A percentile compares a stretch with the other conserved stretches of the same genome.
phyloP scores from a whole-genome alignment of 257 asterid genomes.

The Solanum sejunctum region DNA sequence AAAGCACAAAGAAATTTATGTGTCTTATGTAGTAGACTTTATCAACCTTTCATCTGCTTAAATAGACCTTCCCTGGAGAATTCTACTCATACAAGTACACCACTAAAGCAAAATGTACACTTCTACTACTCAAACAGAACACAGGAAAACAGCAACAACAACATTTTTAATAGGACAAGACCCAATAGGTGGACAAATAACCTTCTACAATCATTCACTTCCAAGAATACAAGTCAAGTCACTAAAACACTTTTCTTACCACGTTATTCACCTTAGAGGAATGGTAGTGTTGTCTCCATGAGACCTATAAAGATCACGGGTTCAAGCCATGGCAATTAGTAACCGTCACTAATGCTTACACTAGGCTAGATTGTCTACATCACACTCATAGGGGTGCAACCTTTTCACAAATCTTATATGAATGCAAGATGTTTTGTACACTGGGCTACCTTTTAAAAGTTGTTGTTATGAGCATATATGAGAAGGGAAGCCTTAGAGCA shows the following conservation, averaged over 20 bases:
- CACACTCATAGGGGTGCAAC: too few species aligned
- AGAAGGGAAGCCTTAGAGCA: not conserved
- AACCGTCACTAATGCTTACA: too few species aligned
- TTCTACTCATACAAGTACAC: not conserved
- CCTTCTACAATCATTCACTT: not conserved
- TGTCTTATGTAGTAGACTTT: not conserved
- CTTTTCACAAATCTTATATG: too few species aligned
- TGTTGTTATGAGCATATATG: not conserved
- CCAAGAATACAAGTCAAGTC: not conserved
- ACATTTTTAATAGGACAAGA: not conserved
- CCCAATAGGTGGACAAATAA: not conserved
- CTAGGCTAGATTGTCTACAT: too few species aligned
- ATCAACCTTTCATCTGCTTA: not conserved
- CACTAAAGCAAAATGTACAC: not conserved
- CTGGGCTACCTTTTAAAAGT: too few species aligned
- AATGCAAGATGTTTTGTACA: too few species aligned
- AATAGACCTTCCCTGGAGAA: not conserved
- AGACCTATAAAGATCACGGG: too few species aligned
- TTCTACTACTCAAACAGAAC: not conserved
- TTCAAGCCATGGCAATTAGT: too few species aligned
- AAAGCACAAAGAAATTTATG: not conserved
- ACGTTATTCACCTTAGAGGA: not conserved
- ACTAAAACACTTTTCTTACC: not conserved
- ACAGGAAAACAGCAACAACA: not conserved
- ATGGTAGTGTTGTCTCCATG: too few species aligned